Percentiles rank a stretch among this genome's conserved stretches.
Conservation (phyloP, 352 stramenopile species). For the Pythium rishiriense region DNA sequence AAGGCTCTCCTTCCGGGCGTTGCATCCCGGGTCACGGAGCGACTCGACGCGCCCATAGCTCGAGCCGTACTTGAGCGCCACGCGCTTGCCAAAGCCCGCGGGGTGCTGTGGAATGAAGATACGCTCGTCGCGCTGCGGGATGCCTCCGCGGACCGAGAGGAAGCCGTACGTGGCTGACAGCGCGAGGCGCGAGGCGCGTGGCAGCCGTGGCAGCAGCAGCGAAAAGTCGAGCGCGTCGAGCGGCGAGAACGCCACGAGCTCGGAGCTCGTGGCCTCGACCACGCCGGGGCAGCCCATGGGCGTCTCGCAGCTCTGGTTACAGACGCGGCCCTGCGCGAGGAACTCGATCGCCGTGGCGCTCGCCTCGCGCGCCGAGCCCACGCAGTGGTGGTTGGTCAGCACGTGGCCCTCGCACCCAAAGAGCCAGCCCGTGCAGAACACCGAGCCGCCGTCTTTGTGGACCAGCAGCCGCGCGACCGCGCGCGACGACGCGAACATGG, state of each 20-base stretch:
- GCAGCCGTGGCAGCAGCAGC: slow-evolving; percentile 34
- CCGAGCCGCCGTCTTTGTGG: slow-evolving; percentile 38
- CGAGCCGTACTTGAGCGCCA: slow-evolving; percentile 41
- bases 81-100: slow-evolving; percentile 41
- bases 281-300: slow-evolving; percentile 34
- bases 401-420: slow-evolving; percentile 56
- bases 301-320: slow-evolving; percentile 28
- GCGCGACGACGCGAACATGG: slow-evolving; percentile 24
- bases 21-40: slow-evolving; percentile 36
- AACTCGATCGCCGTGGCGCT: slow-evolving; percentile 46
- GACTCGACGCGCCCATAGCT: slow-evolving; percentile 34
- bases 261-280: slow-evolving; percentile 31
- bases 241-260: slow-evolving; percentile 37
- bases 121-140: slow-evolving; percentile 29
- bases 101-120: slow-evolving; percentile 67
- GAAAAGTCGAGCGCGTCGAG: slow-evolving; percentile 39
- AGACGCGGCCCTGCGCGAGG: slow-evolving; percentile 33
- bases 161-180: slow-evolving; percentile 44
- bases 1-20: slow-evolving; percentile 30
- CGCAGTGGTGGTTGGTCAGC: slow-evolving; percentile 62
- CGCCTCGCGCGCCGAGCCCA: slow-evolving; percentile 32
- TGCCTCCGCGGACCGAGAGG: slow-evolving; percentile 32
- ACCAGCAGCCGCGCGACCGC: slow-evolving; percentile 43
- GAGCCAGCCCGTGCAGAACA: slow-evolving; percentile 59
- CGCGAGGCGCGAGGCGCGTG: slow-evolving; percentile 9